These are phyloP conservation scores for Paecilomyces sp. DNA, from an alignment of 2,329 filamentous ascomycete species.

Conservation along the genomic window DNA sequence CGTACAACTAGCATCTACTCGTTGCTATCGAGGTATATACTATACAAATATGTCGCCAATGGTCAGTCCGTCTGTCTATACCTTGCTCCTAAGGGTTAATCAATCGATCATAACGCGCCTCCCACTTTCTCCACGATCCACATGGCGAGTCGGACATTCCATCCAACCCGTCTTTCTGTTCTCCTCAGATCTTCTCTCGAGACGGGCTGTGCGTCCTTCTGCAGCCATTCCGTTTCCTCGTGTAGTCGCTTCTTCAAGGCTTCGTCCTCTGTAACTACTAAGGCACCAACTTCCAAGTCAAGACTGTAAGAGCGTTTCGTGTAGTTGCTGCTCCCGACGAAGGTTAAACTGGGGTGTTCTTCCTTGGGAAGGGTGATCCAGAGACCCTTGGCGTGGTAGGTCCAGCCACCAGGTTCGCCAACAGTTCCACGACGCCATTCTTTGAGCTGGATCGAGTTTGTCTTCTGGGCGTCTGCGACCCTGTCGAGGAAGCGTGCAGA, in stretches of 20 bases:
- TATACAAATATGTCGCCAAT: neutral
- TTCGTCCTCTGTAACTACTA: slow-evolving; percentile 75
- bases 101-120: slow-evolving; percentile 55
- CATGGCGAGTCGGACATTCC: slow-evolving; percentile 84
- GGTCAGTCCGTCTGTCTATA: neutral
- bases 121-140: slow-evolving; percentile 84
- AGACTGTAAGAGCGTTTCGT: slow-evolving; percentile 88
- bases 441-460: slow-evolving; percentile 61
- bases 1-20: neutral
- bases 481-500: slow-evolving; percentile 70
- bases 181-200: slow-evolving; percentile 72
- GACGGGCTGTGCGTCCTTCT: slow-evolving; percentile 63
- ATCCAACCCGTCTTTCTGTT: slow-evolving; percentile 73
- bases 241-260: slow-evolving; percentile 65
- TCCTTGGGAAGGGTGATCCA: slow-evolving; percentile 67
- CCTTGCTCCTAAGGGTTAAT: neutral
- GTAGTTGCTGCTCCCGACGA: slow-evolving; percentile 92
- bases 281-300: slow-evolving; percentile 80
- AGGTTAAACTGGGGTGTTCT: slow-evolving; percentile 63
- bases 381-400: slow-evolving; percentile 93
- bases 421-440: slow-evolving; percentile 85
- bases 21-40: neutral
- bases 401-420: slow-evolving; percentile 79
- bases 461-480: slow-evolving; percentile 46
- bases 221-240: slow-evolving; percentile 73